A percentile compares a stretch with the other conserved stretches of the same genome.
These are phyloP conservation scores for Bruguiera parviflora DNA, from an alignment of 345 rosid genomes.

Conservation along the genomic window DNA sequence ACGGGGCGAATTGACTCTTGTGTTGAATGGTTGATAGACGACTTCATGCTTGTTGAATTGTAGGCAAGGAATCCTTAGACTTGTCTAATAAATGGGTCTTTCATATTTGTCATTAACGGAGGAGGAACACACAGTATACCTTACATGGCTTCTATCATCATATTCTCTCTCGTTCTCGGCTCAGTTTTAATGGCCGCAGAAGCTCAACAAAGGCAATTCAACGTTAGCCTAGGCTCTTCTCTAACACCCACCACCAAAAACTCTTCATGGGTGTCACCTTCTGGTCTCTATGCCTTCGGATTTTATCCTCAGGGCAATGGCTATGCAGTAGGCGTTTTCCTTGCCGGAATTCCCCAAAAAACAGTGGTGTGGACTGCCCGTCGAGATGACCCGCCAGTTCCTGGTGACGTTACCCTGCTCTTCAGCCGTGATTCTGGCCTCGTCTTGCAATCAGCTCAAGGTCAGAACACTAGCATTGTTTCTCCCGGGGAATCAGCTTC, in stretches of 20 bases:
- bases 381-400: conserved; percentile 14
- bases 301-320: conserved; percentile 27
- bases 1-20: too few relatives aligned
- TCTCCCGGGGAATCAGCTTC: neutral
- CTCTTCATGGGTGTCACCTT: conserved; percentile 34
- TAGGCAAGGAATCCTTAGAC: too few relatives aligned
- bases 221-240: conserved; percentile 18
- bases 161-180: too few relatives aligned
- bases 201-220: conserved; percentile 19
- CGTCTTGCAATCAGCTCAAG: conserved; percentile 10
- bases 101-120: neutral
- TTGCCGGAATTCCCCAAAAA: conserved; percentile 8
- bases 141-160: conserved; percentile 3
- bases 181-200: neutral
- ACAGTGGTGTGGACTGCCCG: conserved; percentile 21
- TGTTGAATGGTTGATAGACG: too few relatives aligned
- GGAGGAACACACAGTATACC: neutral
- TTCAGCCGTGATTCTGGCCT: conserved; percentile 1
- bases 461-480: neutral
- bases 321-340: conserved; percentile 30
- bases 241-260: conserved; percentile 10
- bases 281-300: conserved; percentile 34
- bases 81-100: neutral
- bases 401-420: conserved; percentile 6
- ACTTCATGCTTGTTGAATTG: too few relatives aligned